phyloP scores from a whole-genome alignment of 2,329 filamentous ascomycete genomes.

The Hymenoscyphus infarciens region DNA sequence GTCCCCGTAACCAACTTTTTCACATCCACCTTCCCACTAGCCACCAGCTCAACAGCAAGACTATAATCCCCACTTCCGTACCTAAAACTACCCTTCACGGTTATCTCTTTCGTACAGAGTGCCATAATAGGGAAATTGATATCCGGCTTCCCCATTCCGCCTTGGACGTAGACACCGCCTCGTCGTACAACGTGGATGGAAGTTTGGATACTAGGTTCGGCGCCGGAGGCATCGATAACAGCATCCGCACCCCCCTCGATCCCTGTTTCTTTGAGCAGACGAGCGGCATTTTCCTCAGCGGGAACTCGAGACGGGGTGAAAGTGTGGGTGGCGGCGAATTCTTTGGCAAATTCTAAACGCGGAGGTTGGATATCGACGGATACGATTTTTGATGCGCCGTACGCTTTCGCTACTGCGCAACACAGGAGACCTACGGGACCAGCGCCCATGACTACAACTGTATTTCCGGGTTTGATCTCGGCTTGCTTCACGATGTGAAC shows the following conservation, averaged over 20 bases:
- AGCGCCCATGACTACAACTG: slow-evolving; percentile 80
- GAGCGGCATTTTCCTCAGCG: slow-evolving; percentile 70
- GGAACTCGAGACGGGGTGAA: slow-evolving; percentile 60
- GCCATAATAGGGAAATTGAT: slow-evolving; percentile 92
- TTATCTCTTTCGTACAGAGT: slow-evolving; percentile 85
- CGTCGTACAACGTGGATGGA: slow-evolving; percentile 66
- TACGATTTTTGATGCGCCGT: slow-evolving; percentile 82
- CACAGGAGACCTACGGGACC: slow-evolving; percentile 86
- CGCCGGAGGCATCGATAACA: slow-evolving; percentile 77
- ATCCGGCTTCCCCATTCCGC: slow-evolving; percentile 84
- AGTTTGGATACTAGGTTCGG: slow-evolving; percentile 73
- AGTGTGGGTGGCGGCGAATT: slow-evolving; percentile 68
- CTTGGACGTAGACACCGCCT: slow-evolving; percentile 78
- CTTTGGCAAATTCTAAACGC: slow-evolving; percentile 73
- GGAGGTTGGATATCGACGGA: slow-evolving; percentile 80
- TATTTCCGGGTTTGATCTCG: slow-evolving; percentile 66
- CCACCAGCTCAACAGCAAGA: slow-evolving; percentile 69
- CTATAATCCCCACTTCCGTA: slow-evolving; percentile 87
- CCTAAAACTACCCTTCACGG: slow-evolving; percentile 80
- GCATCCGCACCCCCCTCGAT: slow-evolving; percentile 68
- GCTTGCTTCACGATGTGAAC: slow-evolving; percentile 82
- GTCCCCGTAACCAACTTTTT: slow-evolving; percentile 77
- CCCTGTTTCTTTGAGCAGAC: slow-evolving; percentile 59
- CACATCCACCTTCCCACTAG: slow-evolving; percentile 68
- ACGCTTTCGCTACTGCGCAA: slow-evolving; percentile 78